Base-by-base conservation (phyloP, 306 rosid genomes). In the Cyclanthera cordifolia region DNA sequence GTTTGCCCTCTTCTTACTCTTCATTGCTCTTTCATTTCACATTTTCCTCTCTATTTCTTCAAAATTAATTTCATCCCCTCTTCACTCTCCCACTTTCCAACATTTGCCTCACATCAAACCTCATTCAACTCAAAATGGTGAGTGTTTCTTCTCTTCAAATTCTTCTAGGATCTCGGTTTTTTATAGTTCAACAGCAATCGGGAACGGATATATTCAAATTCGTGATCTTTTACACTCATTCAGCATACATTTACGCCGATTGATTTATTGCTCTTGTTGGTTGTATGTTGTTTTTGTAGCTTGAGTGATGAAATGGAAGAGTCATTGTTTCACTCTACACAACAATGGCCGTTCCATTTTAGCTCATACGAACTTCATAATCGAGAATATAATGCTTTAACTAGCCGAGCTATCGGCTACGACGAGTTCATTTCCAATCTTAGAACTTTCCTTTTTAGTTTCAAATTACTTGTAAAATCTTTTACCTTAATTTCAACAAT, bases 1-100 rank as follows among this genome's bases (percentile, higher is more conserved):
- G 77, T 46, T 79, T 53, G 77, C 72, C 11, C 71, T 77, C 37
- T 79, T 72, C 8, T 69, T 84, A 19, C 60, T 84, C 67, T 70
- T 79, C 14, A 15, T 73, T 61, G 82, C 84, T 72, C 75, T 81
- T 2, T 82, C 74, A 19, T 77, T 84, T 73, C 79, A 75, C 52
- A 52, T 84, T 56, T 65, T 74, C 51, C 75, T 53, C 39, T 73
- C 82, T 6, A 67, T 81, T 79, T 72, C 86, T 8, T 20, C 59
- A 47, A 56, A 34, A 45, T 34, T 75, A 25, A 24, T 55, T 50
- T 77, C 84, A 23, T 8, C 79, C 17, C 20, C 10, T 53, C 57
- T 53, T 53, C 57, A 17, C 23, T 8, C 59, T 53, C 64, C 64
- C 41, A 25, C n/a, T 27, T 28, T 15, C 15, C 64, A 27, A 59